These are phyloP conservation scores for Fusarium tricinctum DNA, from an alignment of 2,329 filamentous ascomycete genomes.

Conservation along the genomic window DNA sequence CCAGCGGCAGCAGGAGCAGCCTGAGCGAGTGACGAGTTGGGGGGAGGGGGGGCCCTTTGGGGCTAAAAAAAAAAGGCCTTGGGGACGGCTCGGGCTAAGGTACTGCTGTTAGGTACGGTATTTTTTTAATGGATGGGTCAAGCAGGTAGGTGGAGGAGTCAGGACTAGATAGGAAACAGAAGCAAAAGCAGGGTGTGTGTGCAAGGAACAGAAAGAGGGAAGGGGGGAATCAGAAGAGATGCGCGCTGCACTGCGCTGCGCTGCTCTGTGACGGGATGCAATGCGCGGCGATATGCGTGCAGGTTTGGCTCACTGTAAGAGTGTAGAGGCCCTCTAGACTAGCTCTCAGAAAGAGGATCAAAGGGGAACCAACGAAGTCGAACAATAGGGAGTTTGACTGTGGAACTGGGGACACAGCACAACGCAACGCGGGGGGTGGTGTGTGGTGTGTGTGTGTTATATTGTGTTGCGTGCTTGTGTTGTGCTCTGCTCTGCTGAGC, in stretches of 20 bases:
- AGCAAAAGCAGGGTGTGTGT: conserved; percentile 43
- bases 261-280: conserved; percentile 1
- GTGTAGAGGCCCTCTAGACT: conserved; percentile 15
- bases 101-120: conserved; percentile 43
- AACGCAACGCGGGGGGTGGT: conserved; percentile 44
- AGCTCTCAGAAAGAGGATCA: conserved; percentile 23
- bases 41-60: conserved; percentile 30
- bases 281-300: conserved; percentile 18
- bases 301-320: conserved; percentile 12
- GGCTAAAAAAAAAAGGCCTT: conserved; percentile 49
- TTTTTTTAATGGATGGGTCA: conserved; percentile 43
- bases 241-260: neutral
- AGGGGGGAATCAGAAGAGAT: conserved; percentile 14
- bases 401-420: conserved; percentile 32
- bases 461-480: conserved; percentile 6
- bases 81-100: conserved; percentile 38
- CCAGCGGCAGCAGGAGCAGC: conserved; percentile 47
- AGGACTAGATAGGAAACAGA: conserved; percentile 30
- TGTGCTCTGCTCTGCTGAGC: conserved; percentile 5
- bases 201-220: conserved; percentile 40
- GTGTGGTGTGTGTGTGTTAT: conserved; percentile 27
- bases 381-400: conserved; percentile 39
- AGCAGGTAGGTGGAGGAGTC: conserved; percentile 47
- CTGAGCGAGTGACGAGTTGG: conserved; percentile 39
- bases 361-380: conserved; percentile 45